Base-by-base conservation (phyloP, 441 rosid genomes). In the Pelargonium fulgidum region DNA sequence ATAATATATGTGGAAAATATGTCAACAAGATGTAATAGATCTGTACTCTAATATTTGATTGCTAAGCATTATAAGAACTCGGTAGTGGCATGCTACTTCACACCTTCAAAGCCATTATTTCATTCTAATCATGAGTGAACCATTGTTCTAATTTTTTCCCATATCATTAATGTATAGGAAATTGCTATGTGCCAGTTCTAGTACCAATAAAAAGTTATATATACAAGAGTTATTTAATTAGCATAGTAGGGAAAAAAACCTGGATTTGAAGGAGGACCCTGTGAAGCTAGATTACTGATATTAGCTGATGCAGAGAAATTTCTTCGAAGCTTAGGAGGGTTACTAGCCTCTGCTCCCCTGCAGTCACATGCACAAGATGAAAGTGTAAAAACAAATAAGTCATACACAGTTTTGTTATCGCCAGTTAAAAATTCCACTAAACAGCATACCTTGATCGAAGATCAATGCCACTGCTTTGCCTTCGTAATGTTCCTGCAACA, bases 401-500 rank as follows among this genome's bases (percentile, higher is more conserved):
- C 2, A 61, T 10, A 11, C 8, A 22, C 64, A 61, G 7, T 20
- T 61, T 22, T 33, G 9, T 14, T 20, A 10, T 17, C 11, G 14
- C 22, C 16, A 24, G 64, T 22, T 5, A 61, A 61, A 26, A 61
- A 22, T 13, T 1, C 41, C 10, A 61, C 64, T 1, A 16, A 16
- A 50, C 42, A 19, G 19, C 19, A 42, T 74, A 69, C 77, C 73
- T 74, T 42, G 73, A 64, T 42, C 65, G 42, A 44, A 64, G 70
- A 29, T 74, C 70, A 14, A 58, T 33, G 20, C 73, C 77, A 3
- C 73, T 74, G 77, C 82, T 71, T 78, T 85, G 98, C 79, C 91
- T 86, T 77, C 88, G 77, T 65, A 91, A 67, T 36, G 80, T 75
- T 65, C 91, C 96, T 85, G 79, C 52, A 77, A 62, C 39, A 70